Conservation (phyloP, 2,329 filamentous ascomycete genomes). For the Aspergillus intermedius region DNA sequence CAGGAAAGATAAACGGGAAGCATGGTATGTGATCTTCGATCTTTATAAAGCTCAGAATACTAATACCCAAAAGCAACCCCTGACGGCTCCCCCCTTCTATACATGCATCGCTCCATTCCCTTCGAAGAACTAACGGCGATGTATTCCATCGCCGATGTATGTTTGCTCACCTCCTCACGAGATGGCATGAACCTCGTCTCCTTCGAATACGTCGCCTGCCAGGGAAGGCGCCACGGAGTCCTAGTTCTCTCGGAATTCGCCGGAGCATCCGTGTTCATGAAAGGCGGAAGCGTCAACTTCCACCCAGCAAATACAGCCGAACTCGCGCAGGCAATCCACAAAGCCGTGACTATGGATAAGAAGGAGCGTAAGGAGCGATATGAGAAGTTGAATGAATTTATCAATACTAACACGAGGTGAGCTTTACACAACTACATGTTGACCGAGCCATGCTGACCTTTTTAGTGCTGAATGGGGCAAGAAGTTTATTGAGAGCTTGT, state of each 20-base stretch:
- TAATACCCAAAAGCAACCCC: constrained; percentile 57
- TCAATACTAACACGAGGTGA: constrained; percentile 81
- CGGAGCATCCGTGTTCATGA: constrained; percentile 80
- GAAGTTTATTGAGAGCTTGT: constrained; percentile 21
- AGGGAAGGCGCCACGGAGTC: constrained; percentile 76
- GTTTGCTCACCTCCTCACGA: constrained; percentile 79
- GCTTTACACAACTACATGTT: background rate
- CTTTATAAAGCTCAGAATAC: background rate
- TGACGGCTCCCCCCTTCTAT: constrained; percentile 94
- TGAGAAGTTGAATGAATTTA: constrained; percentile 77
- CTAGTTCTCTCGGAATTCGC: constrained; percentile 94
- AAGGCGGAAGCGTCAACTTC: constrained; percentile 76
- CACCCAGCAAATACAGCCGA: constrained; percentile 96
- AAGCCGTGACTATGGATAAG: constrained; percentile 78
- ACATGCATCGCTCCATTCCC: constrained; percentile 86
- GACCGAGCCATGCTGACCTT: background rate
- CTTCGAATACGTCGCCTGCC: constrained; percentile 92
- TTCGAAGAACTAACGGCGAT: constrained; percentile 91
- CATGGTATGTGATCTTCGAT: constrained; percentile 50
- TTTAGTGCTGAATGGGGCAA: constrained; percentile 29
- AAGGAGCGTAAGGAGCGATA: constrained; percentile 75
- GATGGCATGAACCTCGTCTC: constrained; percentile 98
- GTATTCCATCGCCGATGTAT: constrained; percentile 82
- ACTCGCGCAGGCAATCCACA: constrained; percentile 77
- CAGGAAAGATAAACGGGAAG: constrained; percentile 88